Conservation (phyloP, 208 protist genomes). For the Balamuthia mandrillaris region DNA sequence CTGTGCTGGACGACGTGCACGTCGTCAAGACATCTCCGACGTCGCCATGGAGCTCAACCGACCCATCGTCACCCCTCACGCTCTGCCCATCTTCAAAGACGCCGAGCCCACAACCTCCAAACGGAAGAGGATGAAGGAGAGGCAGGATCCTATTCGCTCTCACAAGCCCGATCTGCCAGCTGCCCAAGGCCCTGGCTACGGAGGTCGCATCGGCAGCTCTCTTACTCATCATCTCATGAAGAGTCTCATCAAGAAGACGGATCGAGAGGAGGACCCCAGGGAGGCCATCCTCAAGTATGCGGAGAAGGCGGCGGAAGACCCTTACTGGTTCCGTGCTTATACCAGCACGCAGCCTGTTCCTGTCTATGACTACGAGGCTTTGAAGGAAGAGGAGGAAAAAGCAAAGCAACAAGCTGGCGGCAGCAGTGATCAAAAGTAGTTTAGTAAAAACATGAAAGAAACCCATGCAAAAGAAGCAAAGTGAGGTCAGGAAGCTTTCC, state of each 20-base stretch:
- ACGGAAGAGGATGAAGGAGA: not conserved
- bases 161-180: not conserved
- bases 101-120: not conserved
- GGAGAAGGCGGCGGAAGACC: not conserved
- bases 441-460: no score
- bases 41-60: not conserved
- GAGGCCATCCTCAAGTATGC: constrained; percentile 21
- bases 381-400: constrained; percentile 7
- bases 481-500: no score
- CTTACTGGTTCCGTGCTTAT: constrained; percentile 15
- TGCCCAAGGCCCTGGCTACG: not conserved
- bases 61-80: constrained; percentile 11
- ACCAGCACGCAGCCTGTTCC: not conserved
- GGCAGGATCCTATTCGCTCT: constrained; percentile 2
- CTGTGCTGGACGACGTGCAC: not conserved
- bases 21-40: not conserved
- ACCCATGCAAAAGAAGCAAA: no score
- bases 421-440: no score
- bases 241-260: not conserved
- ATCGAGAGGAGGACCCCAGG: constrained; percentile 3
- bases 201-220: not conserved
- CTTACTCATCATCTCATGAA: constrained; percentile 18
- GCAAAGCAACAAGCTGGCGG: no score
- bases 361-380: not conserved
- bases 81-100: constrained; percentile 19